A percentile compares a stretch with the other conserved stretches of the same genome.
Evolutionary conservation across 1,284 basidiomycete genomes (phyloP).

Genomic region (Mycena sp.): DNA sequence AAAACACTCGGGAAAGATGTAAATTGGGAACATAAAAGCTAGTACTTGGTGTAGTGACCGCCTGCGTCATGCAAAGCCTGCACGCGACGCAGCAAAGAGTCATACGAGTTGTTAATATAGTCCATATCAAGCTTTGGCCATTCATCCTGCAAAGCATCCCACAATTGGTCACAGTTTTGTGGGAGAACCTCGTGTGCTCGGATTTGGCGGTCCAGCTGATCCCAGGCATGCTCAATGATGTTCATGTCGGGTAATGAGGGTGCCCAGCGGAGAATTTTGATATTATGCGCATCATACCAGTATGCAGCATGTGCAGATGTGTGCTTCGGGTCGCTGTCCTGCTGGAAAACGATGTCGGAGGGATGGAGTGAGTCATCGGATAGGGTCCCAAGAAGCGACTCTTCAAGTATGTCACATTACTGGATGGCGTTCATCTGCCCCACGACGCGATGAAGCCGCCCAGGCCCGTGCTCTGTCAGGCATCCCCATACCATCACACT

Average conservation of each 20-base stretch:
- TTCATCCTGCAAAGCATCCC: conserved; percentile 34
- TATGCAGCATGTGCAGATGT: conserved; percentile 34
- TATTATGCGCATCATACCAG: conserved; percentile 45
- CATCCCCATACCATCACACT: conserved; percentile 42
- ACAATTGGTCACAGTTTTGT: conserved; percentile 37
- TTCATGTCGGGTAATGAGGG: conserved; percentile 48
- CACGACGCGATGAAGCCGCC: conserved; percentile 37
- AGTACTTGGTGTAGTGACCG: conserved; percentile 1
- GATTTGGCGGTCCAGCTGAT: conserved; percentile 38
- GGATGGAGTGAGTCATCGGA: conserved; percentile 24
- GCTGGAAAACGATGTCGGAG: conserved; percentile 31
- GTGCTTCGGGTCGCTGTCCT: conserved; percentile 51
- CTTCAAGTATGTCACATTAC: conserved; percentile 41
- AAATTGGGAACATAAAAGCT: background rate
- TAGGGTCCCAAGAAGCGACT: conserved; percentile 38
- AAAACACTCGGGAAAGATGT: too few relatives aligned
- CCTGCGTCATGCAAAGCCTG: background rate
- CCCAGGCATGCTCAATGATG: conserved; percentile 49
- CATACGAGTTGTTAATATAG: conserved; percentile 28
- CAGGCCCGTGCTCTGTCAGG: conserved; percentile 36
- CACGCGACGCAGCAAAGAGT: conserved; percentile 12
- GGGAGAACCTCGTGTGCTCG: conserved; percentile 32
- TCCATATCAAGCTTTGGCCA: conserved; percentile 28
- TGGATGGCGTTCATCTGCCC: conserved; percentile 36
- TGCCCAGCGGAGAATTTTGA: conserved; percentile 45